Conservation (phyloP, 768 basidiomycete genomes). For the Trichaptum fuscoviolaceum region DNA sequence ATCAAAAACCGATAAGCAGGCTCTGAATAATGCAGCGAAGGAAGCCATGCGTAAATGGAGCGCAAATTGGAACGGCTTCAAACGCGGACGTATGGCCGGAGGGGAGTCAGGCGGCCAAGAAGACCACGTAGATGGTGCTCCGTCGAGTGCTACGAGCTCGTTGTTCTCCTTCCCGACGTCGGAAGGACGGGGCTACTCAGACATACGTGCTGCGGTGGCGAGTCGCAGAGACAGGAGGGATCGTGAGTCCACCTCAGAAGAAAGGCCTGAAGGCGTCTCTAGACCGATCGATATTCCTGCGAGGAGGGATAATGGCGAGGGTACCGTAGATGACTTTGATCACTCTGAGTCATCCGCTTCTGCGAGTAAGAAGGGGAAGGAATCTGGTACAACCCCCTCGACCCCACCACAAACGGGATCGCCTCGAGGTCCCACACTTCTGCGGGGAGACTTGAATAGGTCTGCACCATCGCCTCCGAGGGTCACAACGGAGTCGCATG, state of each 20-base stretch:
- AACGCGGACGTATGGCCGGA: slow-evolving; percentile 39
- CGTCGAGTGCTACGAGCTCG: slow-evolving; percentile 23
- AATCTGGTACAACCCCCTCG: slow-evolving; percentile 16
- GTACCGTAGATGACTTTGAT: slow-evolving; percentile 16
- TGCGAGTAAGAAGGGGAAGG: neutral
- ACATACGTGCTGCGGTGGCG: slow-evolving; percentile 71
- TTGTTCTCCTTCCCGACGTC: slow-evolving; percentile 35
- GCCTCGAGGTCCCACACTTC: slow-evolving; percentile 19
- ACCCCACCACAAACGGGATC: slow-evolving; percentile 17
- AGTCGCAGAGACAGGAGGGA: slow-evolving; percentile 50
- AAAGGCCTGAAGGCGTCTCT: slow-evolving; percentile 19
- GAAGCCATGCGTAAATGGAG: slow-evolving; percentile 94
- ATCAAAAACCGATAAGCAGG: slow-evolving; percentile 82
- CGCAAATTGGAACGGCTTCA: slow-evolving; percentile 67
- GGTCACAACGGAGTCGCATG: slow-evolving; percentile 25
- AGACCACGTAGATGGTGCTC: slow-evolving; percentile 5
- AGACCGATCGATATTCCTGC: slow-evolving; percentile 31
- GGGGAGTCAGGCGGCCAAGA: slow-evolving; percentile 14
- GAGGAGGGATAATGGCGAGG: slow-evolving; percentile 20
- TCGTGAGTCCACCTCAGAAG: slow-evolving; percentile 15
- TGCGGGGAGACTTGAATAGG: neutral
- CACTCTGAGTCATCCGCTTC: neutral
- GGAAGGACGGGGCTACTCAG: slow-evolving; percentile 52
- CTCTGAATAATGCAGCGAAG: slow-evolving; percentile 76
- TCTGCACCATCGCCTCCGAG: slow-evolving; percentile 5